Evolutionary conservation across 148 eudicot species (phyloP).

Genomic region (Heliamphora exappendiculata): DNA sequence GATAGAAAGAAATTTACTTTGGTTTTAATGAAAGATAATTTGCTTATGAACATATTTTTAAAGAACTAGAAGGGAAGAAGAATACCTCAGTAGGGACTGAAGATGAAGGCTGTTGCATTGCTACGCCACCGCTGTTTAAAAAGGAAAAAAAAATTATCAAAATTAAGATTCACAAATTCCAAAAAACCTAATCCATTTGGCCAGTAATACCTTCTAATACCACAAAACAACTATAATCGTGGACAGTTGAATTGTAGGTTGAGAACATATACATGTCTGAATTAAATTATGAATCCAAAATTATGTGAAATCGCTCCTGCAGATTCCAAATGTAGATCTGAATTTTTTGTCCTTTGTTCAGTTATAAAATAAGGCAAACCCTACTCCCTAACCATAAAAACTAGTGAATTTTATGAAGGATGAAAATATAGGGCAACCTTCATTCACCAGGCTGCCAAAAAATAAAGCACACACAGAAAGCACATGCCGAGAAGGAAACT

Average conservation of each 20-base stretch:
- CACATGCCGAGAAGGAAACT: neutral
- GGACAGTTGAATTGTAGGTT: neutral
- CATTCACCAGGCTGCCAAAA: neutral
- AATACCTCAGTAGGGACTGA: slow-evolving; percentile 60
- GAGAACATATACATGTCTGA: neutral
- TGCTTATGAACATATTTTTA: neutral
- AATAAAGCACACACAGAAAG: neutral
- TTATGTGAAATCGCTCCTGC: neutral
- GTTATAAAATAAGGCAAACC: neutral
- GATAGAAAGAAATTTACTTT: no score
- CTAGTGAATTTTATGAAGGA: neutral
- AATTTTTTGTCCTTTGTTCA: neutral
- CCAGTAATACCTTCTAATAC: neutral
- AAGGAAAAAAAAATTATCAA: no score
- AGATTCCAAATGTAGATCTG: neutral
- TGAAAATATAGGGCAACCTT: neutral
- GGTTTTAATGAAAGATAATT: neutral
- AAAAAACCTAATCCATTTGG: neutral
- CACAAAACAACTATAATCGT: neutral
- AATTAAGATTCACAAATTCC: neutral
- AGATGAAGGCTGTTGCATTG: slow-evolving; percentile 47
- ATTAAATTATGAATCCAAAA: neutral
- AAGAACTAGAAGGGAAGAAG: slow-evolving; percentile 5
- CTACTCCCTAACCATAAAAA: neutral
- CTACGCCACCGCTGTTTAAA: slow-evolving; percentile 36